These are phyloP conservation scores for Backusella luteola DNA, from an alignment of 192 early-diverging fungal species.

Conservation along the genomic window DNA sequence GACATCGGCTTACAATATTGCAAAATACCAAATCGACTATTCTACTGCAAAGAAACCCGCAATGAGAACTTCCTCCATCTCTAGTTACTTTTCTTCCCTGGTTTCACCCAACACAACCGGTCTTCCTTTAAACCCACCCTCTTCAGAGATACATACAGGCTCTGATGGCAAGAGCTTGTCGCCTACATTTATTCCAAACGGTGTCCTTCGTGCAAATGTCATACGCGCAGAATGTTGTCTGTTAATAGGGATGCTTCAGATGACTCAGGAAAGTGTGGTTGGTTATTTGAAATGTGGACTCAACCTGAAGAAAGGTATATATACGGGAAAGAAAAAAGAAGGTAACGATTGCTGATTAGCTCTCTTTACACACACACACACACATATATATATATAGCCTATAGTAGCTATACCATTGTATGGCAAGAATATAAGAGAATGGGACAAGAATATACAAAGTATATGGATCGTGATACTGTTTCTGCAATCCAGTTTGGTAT, in stretches of 20 bases:
- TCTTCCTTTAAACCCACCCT: constrained; percentile 15
- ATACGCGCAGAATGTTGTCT: constrained; percentile 48
- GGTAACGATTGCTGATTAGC: background rate
- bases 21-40: constrained; percentile 42
- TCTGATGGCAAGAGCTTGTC: background rate
- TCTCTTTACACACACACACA: background rate
- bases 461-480: constrained; percentile 31
- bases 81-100: constrained; percentile 26
- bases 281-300: constrained; percentile 50
- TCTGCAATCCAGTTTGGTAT: constrained; percentile 47
- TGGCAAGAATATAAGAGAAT: constrained; percentile 29
- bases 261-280: constrained; percentile 47
- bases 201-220: constrained; percentile 44
- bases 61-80: constrained; percentile 33
- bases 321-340: background rate
- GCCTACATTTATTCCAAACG: constrained; percentile 30
- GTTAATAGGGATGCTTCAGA: constrained; percentile 43
- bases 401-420: constrained; percentile 27
- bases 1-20: constrained; percentile 37
- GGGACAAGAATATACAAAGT: constrained; percentile 9
- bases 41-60: constrained; percentile 15
- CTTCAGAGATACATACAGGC: constrained; percentile 6
- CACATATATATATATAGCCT: constrained; percentile 30
- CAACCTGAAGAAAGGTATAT: constrained; percentile 46
- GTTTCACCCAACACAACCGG: background rate